phyloP scores from a whole-genome alignment of 2,329 filamentous ascomycete species.

The Canariomyces notabilis region DNA sequence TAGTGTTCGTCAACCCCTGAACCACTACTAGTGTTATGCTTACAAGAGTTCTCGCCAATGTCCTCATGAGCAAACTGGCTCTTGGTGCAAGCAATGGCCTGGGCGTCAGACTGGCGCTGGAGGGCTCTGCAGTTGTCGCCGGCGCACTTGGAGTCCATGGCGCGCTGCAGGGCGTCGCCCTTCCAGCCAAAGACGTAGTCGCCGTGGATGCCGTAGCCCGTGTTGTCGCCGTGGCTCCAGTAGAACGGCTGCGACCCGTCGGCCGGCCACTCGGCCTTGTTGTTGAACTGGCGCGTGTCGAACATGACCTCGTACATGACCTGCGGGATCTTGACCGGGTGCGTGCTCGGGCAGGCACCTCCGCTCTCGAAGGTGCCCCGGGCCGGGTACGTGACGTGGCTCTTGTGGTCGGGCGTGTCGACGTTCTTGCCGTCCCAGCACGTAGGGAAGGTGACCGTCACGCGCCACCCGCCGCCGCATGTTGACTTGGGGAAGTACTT shows the following conservation, averaged over 20 bases:
- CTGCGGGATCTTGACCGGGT: not conserved
- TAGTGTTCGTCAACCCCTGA: no score
- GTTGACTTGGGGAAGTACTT: constrained; percentile 33
- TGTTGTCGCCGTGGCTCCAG: not conserved
- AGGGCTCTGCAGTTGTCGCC: not conserved
- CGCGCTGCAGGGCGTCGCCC: not conserved
- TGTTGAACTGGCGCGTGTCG: not conserved
- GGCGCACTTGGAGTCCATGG: not conserved
- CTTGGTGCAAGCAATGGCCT: not conserved
- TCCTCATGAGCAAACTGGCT: not conserved
- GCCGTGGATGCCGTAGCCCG: not conserved
- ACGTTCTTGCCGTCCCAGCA: constrained; percentile 46
- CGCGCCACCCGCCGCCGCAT: constrained; percentile 27
- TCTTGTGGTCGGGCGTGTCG: constrained; percentile 25
- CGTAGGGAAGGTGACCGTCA: constrained; percentile 39
- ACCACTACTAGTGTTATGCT: no score
- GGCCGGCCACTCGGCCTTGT: not conserved
- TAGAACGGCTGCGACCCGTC: not conserved
- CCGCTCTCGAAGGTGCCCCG: no score
- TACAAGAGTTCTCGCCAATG: no score
- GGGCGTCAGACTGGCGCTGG: not conserved
- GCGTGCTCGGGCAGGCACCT: not conserved
- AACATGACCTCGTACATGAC: not conserved
- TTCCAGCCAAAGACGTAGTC: not conserved
- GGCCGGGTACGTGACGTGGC: not conserved